phyloP scores from a whole-genome alignment of 768 basidiomycete genomes.

The Tricholoma saponaceum region DNA sequence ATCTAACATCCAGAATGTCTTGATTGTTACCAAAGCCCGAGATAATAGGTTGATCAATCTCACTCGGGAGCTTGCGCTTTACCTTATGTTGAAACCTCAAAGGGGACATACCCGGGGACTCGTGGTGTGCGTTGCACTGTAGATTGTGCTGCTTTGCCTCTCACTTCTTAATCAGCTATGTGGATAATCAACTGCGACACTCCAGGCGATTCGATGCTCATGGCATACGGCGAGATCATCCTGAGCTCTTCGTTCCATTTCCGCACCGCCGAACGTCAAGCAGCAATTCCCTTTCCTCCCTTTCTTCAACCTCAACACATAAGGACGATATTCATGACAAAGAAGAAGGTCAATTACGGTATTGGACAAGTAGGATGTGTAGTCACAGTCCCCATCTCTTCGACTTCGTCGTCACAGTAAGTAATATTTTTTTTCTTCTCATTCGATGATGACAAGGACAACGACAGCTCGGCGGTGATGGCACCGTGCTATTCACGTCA shows the following conservation, averaged over 20 bases:
- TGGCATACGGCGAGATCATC: slow-evolving; percentile 81
- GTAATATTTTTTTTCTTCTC: slow-evolving; percentile 22
- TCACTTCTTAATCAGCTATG: slow-evolving; percentile 57
- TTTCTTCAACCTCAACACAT: slow-evolving; percentile 40
- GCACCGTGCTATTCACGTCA: slow-evolving; percentile 97
- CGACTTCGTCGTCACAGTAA: slow-evolving; percentile 95
- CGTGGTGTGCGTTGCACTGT: slow-evolving; percentile 58
- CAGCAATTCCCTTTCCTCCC: slow-evolving; percentile 54
- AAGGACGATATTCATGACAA: slow-evolving; percentile 36
- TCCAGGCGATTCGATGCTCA: slow-evolving; percentile 94
- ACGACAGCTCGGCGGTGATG: slow-evolving; percentile 92
- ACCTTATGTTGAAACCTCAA: slow-evolving; percentile 87
- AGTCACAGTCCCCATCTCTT: slow-evolving; percentile 86
- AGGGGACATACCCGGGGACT: slow-evolving; percentile 67
- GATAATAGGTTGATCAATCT: slow-evolving; percentile 96
- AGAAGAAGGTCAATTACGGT: slow-evolving; percentile 89
- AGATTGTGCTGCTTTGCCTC: slow-evolving; percentile 10
- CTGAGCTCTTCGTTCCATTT: slow-evolving; percentile 81
- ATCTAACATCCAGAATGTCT: slow-evolving; percentile 86
- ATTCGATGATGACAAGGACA: not conserved
- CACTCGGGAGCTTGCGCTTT: slow-evolving; percentile 89
- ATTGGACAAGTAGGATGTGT: slow-evolving; percentile 99
- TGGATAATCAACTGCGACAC: slow-evolving; percentile 83
- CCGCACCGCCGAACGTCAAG: slow-evolving; percentile 73
- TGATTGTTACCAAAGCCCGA: slow-evolving; percentile 96